Base-by-base conservation (phyloP, 306 rosid genomes). In the Canavalia gladiata region DNA sequence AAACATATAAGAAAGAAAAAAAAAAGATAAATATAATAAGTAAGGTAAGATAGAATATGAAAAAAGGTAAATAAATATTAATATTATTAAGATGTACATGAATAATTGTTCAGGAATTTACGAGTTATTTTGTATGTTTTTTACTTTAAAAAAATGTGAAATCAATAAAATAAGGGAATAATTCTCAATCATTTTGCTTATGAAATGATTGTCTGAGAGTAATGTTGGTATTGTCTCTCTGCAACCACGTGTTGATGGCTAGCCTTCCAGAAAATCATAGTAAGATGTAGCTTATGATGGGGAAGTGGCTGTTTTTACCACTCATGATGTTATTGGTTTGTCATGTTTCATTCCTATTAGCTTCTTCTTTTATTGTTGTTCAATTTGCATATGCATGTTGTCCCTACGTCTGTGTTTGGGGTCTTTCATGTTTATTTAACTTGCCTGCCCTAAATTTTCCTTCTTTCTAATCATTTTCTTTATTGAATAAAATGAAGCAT, bases 191-290 rank as follows among this genome's bases (percentile, higher is more conserved):
- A 82, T 75, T 67, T 67, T 54, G 73, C 4, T 6, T 47, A 55
- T 13, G 82, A 82, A 75, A 75, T 58, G 52, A 68, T 76, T 59
- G 81, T 60, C 74, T 76, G 83, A 76, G 72, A 33, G 5, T 37
- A 72, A 63, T 71, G 80, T 85, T 81, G 73, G 37, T 58, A 11
- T 62, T 74, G 68, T 76, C 30, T 54, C 81, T 81, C 81, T 72
- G 86, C 77, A 77, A 77, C 74, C 85, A 85, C 77, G 86, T 81
- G 88, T 64, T 83, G 52, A 49, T 72, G 47, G 70, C 68, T 29
- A 37, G 35, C 58, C 67, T 51, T 12, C 18, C 45, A 65, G 42
- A 81, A 79, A 75, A 41, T n/a, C 34, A 28, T 37, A 7, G 64
- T 65, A 50, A 47, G 41, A 34, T 65, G 31, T 52, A 41, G 57